These are phyloP conservation scores for Phoenix dactylifera DNA, from an alignment of 176 grass and related monocot species.

Conservation along the genomic window DNA sequence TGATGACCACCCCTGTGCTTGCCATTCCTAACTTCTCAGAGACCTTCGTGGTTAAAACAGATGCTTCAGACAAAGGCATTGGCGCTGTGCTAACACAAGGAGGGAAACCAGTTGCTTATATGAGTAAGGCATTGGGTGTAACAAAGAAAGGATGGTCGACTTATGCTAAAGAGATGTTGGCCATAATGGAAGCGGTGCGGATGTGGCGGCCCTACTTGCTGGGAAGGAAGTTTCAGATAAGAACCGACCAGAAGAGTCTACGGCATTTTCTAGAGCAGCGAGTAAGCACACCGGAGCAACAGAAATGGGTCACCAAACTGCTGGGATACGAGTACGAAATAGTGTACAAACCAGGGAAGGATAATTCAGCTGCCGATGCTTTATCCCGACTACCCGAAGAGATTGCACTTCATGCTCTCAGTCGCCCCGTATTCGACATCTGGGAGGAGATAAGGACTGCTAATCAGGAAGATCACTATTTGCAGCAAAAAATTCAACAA, in stretches of 20 bases:
- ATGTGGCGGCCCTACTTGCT: not conserved
- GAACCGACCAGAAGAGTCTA: not conserved
- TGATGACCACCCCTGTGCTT: not conserved
- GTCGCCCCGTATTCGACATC: too few species aligned
- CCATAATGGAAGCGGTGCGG: not conserved
- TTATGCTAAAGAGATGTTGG: not conserved
- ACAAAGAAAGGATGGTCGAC: too few species aligned
- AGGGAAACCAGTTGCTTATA: not conserved
- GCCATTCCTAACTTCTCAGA: too few species aligned
- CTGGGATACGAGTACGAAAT: not conserved
- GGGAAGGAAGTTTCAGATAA: not conserved
- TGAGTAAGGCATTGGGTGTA: not conserved
- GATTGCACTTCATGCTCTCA: not conserved
- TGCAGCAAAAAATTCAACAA: too few species aligned
- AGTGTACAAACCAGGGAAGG: not conserved
- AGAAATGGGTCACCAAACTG: not conserved
- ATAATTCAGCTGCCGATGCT: too few species aligned
- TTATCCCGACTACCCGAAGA: too few species aligned
- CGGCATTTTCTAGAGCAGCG: not conserved
- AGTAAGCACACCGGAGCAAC: not conserved
- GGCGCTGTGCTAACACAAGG: not conserved
- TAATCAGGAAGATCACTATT: too few species aligned
- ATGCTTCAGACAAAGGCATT: not conserved
- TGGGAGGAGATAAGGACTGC: too few species aligned
- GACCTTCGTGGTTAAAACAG: not conserved